Conservation (phyloP, 225 moss, liverwort and hornwort species). For the Bryum argenteum region DNA sequence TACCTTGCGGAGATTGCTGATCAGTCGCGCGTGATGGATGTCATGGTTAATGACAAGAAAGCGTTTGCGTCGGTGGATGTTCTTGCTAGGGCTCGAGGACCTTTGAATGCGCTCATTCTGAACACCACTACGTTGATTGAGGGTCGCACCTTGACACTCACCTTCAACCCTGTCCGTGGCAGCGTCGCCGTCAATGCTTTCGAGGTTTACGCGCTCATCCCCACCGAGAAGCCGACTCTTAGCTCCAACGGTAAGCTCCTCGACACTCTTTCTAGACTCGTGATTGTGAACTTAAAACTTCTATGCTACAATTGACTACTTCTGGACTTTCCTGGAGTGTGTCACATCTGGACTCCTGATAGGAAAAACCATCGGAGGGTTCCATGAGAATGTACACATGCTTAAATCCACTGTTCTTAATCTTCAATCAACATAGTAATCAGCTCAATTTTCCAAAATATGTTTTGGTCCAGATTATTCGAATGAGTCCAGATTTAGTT, state of each 20-base stretch:
- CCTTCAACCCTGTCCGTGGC: constrained; percentile 58
- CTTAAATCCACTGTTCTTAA: too few species aligned
- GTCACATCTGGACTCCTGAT: too few species aligned
- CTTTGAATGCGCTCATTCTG: constrained; percentile 67
- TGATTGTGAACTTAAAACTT: too few species aligned
- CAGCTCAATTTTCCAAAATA: too few species aligned
- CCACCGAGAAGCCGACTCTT: constrained; percentile 50
- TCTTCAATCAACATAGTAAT: too few species aligned
- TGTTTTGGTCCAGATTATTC: too few species aligned
- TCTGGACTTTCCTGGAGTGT: too few species aligned
- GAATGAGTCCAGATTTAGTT: too few species aligned
- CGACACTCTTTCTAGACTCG: too few species aligned
- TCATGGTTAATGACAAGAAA: constrained; percentile 53
- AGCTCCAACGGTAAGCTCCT: constrained; percentile 52
- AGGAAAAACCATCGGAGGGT: too few species aligned
- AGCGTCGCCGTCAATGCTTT: constrained; percentile 70
- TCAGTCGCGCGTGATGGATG: constrained; percentile 61
- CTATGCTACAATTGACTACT: too few species aligned
- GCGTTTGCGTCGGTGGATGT: constrained; percentile 68
- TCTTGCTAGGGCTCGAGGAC: constrained; percentile 48
- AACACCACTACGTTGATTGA: constrained; percentile 63
- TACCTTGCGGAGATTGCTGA: constrained; percentile 73
- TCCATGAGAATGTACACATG: too few species aligned
- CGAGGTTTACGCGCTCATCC: constrained; percentile 75
- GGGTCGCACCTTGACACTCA: constrained; percentile 61